Conservation (phyloP, 2,329 filamentous ascomycete species). For the Trichothecium sympodiale region DNA sequence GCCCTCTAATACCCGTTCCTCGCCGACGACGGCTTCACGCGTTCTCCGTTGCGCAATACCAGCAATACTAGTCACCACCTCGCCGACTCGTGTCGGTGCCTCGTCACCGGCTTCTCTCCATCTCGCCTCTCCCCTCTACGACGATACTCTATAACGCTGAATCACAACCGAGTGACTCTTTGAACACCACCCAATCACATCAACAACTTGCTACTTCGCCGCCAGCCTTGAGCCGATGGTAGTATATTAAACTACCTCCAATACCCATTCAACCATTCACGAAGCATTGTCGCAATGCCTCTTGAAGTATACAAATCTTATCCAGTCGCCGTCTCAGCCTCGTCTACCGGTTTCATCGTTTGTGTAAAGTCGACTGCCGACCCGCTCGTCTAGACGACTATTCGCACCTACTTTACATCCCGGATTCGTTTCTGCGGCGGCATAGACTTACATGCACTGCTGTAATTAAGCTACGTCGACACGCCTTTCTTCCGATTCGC, state of each 20-base stretch:
- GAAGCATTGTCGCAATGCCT: constrained; percentile 42
- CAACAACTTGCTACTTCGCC: constrained; percentile 2
- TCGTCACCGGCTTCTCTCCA: constrained; percentile 1
- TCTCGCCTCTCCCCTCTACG: constrained; percentile 1
- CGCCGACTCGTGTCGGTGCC: background rate
- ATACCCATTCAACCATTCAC: background rate
- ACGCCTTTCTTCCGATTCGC: constrained; percentile 20
- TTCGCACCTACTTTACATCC: constrained; percentile 23
- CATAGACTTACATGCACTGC: constrained; percentile 15
- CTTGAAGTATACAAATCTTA: constrained; percentile 37
- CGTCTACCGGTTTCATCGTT: constrained; percentile 48
- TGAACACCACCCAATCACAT: too few species aligned
- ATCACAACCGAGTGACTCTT: constrained; percentile 1
- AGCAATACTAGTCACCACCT: background rate
- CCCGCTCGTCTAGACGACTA: constrained; percentile 28
- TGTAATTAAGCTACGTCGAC: constrained; percentile 26
- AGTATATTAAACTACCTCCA: constrained; percentile 19
- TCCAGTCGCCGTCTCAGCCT: constrained; percentile 54
- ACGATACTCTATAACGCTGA: background rate
- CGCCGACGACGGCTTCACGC: constrained; percentile 1
- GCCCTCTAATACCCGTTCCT: background rate
- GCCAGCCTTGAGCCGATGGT: constrained; percentile 18
- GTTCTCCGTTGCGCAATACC: background rate
- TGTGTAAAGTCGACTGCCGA: constrained; percentile 37
- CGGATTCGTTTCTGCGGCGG: constrained; percentile 27